Conservation (phyloP, 139 green algal species). For the Chlamydomonas sp. region DNA sequence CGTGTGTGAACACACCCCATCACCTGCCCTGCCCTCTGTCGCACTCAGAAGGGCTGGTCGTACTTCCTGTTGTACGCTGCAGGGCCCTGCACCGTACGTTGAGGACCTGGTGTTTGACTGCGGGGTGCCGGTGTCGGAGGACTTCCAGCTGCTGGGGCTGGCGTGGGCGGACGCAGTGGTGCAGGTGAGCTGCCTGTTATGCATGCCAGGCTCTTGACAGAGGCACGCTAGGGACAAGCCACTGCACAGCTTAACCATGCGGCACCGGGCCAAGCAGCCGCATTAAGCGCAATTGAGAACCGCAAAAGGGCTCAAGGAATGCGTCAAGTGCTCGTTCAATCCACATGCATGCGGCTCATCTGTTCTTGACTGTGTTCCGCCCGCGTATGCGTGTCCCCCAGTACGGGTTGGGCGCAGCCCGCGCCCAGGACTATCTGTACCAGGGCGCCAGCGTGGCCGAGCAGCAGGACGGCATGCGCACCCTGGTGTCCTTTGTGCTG, state of each 20-base stretch:
- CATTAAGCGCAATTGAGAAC: no score
- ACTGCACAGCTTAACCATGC: background rate
- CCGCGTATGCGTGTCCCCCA: no score
- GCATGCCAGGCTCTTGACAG: background rate
- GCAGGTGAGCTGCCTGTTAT: background rate
- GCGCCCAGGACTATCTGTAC: no score
- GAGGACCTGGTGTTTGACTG: conserved; percentile 9
- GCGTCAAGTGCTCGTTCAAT: no score
- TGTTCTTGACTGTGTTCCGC: no score
- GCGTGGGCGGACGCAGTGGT: conserved; percentile 9
- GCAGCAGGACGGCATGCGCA: no score
- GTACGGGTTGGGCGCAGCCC: no score
- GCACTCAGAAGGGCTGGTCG: no score
- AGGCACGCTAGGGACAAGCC: background rate
- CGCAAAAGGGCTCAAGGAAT: no score
- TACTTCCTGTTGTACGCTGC: background rate
- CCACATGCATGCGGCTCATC: no score
- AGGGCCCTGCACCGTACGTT: background rate
- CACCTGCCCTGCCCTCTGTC: background rate
- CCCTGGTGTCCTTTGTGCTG: no score
- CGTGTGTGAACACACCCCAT: background rate
- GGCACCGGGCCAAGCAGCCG: background rate
- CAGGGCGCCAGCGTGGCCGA: no score
- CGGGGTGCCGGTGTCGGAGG: background rate
- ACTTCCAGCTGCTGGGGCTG: conserved; percentile 9